These are phyloP conservation scores for Albatrellus ellisii DNA, from an alignment of 768 basidiomycete species.

Conservation along the genomic window DNA sequence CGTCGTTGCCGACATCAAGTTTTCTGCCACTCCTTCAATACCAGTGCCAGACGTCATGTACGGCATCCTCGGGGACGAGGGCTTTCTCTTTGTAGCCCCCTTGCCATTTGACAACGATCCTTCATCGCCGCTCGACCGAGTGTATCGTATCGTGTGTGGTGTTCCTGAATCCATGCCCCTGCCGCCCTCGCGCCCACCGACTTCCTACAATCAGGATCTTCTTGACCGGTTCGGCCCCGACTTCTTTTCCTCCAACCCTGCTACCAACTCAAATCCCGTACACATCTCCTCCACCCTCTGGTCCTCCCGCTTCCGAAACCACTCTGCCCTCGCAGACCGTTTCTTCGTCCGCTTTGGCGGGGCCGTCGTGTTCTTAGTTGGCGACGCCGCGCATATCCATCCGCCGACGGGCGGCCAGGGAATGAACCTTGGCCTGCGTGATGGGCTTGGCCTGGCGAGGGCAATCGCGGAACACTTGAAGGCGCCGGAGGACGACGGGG, in stretches of 20 bases:
- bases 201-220: neutral
- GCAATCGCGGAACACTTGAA: constrained; percentile 13
- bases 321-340: neutral
- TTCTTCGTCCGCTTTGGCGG: constrained; percentile 1
- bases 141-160: neutral
- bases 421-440: constrained; percentile 20
- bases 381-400: constrained; percentile 19
- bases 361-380: constrained; percentile 15
- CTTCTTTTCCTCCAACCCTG: neutral
- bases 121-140: neutral
- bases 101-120: neutral
- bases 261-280: no score
- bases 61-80: neutral
- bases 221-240: neutral
- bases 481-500: neutral
- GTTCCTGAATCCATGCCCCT: neutral
- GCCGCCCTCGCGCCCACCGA: neutral
- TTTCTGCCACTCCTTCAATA: neutral
- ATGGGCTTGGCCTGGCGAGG: constrained; percentile 15
- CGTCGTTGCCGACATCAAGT: neutral
- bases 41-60: neutral
- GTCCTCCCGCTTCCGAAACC: neutral
- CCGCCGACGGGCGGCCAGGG: constrained; percentile 18
- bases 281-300: neutral
- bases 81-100: neutral